phyloP scores from a whole-genome alignment of 169 alveolate species.

The Plasmodium vivax region DNA sequence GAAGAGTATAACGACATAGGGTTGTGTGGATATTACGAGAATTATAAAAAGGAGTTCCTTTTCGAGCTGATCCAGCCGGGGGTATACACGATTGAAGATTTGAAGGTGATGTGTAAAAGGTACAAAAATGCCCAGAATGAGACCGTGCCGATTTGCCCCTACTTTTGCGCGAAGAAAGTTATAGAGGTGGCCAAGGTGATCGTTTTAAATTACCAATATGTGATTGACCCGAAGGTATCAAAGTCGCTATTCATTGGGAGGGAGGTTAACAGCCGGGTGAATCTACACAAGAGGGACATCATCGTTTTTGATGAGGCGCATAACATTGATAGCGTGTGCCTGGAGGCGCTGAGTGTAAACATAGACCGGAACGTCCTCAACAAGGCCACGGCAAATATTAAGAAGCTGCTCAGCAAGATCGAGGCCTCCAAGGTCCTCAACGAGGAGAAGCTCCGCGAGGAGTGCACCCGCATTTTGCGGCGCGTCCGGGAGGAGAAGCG shows the following conservation, averaged over 20 bases:
- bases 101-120: slow-evolving; percentile 87
- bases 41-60: slow-evolving; percentile 83
- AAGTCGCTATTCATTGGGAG: slow-evolving; percentile 75
- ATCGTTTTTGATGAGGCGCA: slow-evolving; percentile 99
- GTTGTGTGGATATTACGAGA: slow-evolving; percentile 89
- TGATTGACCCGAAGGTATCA: slow-evolving; percentile 97
- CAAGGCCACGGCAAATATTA: slow-evolving; percentile 89
- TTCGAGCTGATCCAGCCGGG: slow-evolving; percentile 85
- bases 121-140: slow-evolving; percentile 81
- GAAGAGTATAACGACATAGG: slow-evolving; percentile 82
- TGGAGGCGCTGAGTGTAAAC: slow-evolving; percentile 96
- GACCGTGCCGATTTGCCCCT: slow-evolving; percentile 92
- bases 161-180: slow-evolving; percentile 94
- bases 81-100: slow-evolving; percentile 96
- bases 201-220: slow-evolving; percentile 95
- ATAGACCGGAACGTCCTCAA: slow-evolving; percentile 89
- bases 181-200: slow-evolving; percentile 94
- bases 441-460: slow-evolving; percentile 67
- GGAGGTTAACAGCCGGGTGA: slow-evolving; percentile 23
- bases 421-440: slow-evolving; percentile 81
- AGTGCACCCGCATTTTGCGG: slow-evolving; percentile 40
- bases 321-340: slow-evolving; percentile 98
- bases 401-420: slow-evolving; percentile 81
- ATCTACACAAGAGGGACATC: slow-evolving; percentile 65
- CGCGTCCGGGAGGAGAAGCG: background rate